These are phyloP conservation scores for Polygonum aviculare DNA, from an alignment of 148 eudicot species.

Conservation along the genomic window DNA sequence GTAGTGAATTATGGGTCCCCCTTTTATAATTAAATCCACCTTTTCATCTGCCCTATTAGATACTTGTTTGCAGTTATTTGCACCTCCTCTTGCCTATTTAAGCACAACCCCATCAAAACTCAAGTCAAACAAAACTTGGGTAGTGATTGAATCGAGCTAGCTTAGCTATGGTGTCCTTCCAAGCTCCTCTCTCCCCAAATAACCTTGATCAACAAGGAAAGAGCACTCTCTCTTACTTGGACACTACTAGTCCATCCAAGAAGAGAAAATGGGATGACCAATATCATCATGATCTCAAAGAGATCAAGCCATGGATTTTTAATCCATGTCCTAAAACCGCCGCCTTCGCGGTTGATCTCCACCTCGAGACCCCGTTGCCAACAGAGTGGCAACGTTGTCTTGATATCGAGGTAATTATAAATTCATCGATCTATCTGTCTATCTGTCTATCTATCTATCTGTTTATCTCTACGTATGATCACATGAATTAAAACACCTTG, in stretches of 20 bases:
- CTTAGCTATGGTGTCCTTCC: slow-evolving; percentile 54
- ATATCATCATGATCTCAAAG: neutral
- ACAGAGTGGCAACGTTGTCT: slow-evolving; percentile 86
- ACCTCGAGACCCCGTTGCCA: slow-evolving; percentile 53
- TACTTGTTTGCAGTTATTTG: slow-evolving; percentile 34
- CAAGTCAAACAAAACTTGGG: neutral
- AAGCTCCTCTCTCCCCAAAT: slow-evolving; percentile 31
- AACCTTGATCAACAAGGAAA: slow-evolving; percentile 19
- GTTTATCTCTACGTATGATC: neutral
- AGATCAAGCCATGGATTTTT: slow-evolving; percentile 14
- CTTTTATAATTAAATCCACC: slow-evolving; percentile 28
- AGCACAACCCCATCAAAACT: slow-evolving; percentile 6
- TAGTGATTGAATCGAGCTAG: neutral
- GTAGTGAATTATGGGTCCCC: slow-evolving; percentile 23
- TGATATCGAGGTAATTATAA: slow-evolving; percentile 57
- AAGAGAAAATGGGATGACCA: slow-evolving; percentile 51
- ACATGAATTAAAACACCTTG: neutral
- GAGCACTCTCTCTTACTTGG: slow-evolving; percentile 19
- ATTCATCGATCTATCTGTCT: neutral
- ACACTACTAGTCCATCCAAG: slow-evolving; percentile 27
- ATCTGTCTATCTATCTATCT: neutral
- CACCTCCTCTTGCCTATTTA: slow-evolving; percentile 24
- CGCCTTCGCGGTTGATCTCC: slow-evolving; percentile 30
- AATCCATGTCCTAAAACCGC: neutral
- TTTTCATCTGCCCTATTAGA: slow-evolving; percentile 44